Conservation (phyloP, 176 grass and related monocot genomes). For the Oryza meyeriana region DNA sequence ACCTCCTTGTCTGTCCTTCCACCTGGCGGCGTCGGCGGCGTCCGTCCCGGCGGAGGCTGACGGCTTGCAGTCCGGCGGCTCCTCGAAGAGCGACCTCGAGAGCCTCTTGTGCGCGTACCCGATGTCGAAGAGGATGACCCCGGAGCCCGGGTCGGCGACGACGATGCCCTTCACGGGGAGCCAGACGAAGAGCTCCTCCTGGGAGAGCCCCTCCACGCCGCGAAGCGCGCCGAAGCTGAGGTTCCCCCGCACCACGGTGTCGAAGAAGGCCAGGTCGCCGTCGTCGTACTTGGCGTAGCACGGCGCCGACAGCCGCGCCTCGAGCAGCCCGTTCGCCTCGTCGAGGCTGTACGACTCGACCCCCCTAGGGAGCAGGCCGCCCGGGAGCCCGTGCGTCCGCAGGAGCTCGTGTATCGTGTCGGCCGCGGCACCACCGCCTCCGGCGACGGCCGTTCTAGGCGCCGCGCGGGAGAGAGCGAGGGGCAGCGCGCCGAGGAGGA, state of each 20-base stretch:
- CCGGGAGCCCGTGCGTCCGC: constrained; percentile 59
- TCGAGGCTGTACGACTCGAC: constrained; percentile 62
- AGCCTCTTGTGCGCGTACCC: constrained; percentile 79
- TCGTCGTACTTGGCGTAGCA: constrained; percentile 81
- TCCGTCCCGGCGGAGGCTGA: neutral
- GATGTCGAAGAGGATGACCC: constrained; percentile 92
- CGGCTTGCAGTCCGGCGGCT: constrained; percentile 73
- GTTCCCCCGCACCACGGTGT: constrained; percentile 67
- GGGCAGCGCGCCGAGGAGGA: neutral
- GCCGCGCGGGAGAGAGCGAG: constrained; percentile 16
- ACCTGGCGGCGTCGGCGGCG: constrained; percentile 30
- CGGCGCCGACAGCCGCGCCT: constrained; percentile 51
- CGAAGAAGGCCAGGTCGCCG: constrained; percentile 66
- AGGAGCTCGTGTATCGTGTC: constrained; percentile 76
- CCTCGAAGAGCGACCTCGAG: constrained; percentile 80
- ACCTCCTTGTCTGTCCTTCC: constrained; percentile 47
- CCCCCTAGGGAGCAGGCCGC: constrained; percentile 61
- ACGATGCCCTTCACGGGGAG: constrained; percentile 91
- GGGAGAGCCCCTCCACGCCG: constrained; percentile 63
- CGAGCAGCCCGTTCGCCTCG: constrained; percentile 49
- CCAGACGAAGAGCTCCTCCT: constrained; percentile 97
- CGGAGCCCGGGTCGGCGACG: constrained; percentile 49
- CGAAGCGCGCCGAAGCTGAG: constrained; percentile 74
- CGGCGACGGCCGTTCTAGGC: neutral
- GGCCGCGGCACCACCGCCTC: neutral